A percentile compares a stretch with the other conserved stretches of the same genome.
Evolutionary conservation across 306 rosid genomes (phyloP).

Genomic region (Urtica urens): DNA sequence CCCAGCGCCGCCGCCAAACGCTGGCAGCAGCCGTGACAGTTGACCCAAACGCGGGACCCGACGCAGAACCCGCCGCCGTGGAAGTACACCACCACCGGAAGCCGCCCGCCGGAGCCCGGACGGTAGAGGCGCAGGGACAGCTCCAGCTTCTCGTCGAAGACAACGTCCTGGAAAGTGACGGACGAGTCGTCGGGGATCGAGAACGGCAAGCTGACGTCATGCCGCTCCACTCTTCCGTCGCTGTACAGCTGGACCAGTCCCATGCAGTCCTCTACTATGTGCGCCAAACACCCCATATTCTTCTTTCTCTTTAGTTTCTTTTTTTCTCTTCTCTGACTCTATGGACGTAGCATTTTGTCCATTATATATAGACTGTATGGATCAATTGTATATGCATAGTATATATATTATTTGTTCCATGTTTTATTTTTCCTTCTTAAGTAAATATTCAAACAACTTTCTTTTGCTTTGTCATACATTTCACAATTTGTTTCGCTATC

Average conservation of each 20-base stretch:
- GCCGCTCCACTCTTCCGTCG: conserved; percentile 60
- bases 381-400: too few species aligned
- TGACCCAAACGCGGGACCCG: conserved; percentile 81
- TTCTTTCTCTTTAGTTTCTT: too few species aligned
- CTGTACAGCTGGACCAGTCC: conserved; percentile 73
- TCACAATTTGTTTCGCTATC: too few species aligned
- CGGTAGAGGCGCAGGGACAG: conserved; percentile 64
- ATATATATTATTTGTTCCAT: too few species aligned
- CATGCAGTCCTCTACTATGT: conserved; percentile 80
- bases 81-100: conserved; percentile 47
- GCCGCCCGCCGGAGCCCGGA: conserved; percentile 25
- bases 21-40: conserved; percentile 58
- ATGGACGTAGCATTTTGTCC: too few species aligned
- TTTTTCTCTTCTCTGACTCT: too few species aligned
- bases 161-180: conserved; percentile 40
- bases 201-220: conserved; percentile 32
- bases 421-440: too few species aligned
- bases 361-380: too few species aligned
- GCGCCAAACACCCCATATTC: conserved; percentile 79
- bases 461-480: too few species aligned
- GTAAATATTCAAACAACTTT: too few species aligned
- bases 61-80: conserved; percentile 94
- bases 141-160: conserved; percentile 31
- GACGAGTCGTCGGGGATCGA: conserved; percentile 37
- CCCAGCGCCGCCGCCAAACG: conserved; percentile 42